Conservation (phyloP, 495 filamentous ascomycete genomes). For the Neurospora tetrasperma region DNA sequence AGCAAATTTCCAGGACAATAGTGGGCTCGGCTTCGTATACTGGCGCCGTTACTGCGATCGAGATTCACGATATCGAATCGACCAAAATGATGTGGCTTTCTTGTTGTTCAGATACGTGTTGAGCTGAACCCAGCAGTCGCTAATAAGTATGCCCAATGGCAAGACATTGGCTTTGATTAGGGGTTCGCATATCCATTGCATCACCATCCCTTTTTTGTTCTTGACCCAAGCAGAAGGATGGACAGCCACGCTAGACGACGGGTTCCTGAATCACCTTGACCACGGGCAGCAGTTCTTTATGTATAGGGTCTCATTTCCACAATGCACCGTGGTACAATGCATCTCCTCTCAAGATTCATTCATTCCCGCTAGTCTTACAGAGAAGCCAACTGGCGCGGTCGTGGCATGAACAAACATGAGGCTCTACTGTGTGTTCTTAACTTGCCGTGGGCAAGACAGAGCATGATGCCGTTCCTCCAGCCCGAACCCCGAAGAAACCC, state of each 20-base stretch:
- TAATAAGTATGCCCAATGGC: not conserved
- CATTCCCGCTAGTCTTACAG: not conserved
- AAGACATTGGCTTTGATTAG: not conserved
- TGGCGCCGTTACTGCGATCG: not conserved
- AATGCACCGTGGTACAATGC: not conserved
- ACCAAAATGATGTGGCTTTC: not conserved
- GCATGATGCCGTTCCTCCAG: not conserved
- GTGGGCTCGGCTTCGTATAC: not conserved
- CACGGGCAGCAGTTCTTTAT: not conserved
- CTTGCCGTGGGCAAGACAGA: not conserved
- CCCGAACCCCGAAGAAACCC: not conserved
- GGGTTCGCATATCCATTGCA: not conserved
- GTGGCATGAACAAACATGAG: not conserved
- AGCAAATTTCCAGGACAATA: not conserved
- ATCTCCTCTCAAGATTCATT: not conserved
- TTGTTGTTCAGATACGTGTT: not conserved
- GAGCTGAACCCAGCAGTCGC: no score
- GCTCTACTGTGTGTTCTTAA: not conserved
- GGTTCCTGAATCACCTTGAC: not conserved
- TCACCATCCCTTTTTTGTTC: not conserved
- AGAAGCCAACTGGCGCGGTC: not conserved
- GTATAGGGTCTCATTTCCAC: not conserved
- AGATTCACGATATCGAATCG: not conserved
- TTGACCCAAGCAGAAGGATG: not conserved
- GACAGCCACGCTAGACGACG: not conserved